Evolutionary conservation across 192 early-diverging fungal species (phyloP), one percentile per base, ranked within the genome.

Genomic region (Funneliformis geosporum): DNA sequence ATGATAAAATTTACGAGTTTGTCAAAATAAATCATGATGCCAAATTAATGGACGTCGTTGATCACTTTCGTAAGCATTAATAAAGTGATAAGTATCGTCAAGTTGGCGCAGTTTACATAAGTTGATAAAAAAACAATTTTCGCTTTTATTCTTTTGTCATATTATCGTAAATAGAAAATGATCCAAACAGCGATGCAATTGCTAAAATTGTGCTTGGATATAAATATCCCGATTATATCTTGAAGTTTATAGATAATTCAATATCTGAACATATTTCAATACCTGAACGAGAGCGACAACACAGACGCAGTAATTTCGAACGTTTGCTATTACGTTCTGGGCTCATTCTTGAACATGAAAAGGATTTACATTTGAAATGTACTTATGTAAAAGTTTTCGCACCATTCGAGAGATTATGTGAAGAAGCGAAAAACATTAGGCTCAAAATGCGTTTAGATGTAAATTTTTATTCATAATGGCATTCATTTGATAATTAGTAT

Each of bases 311-410:
- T 5, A 80, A 82, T 47, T 86, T 86, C 71, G 81, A 80, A 61
- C 83, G 80, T 72, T 74, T 81, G 14, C 60, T 86, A 18, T 38
- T 86, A 55, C 69, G 23, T 44, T 68, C 84, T 28, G 80, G 83
- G 11, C 33, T 86, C 40, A 44, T 86, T 11, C 73, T 86, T n/a
- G 85, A 86, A 25, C 78, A 80, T 38, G 85, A 86, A 72, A 55
- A 75, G 2, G 80, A 68, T 60, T 76, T 83, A 39, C 76, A 83
- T 28, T 68, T 75, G 4, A 76, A 86, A 11, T 78, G 85, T 44
- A 84, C 81, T 75, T 86, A 76, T 64, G 42, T 86, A 43, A 86
- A 84, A 60, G 61, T 86, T 28, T 83, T 80, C 64, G 55, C 82
- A 16, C 85, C 85, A 38, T 86, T 86, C 73, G 77, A 82, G 68